phyloP scores from a whole-genome alignment of 495 filamentous ascomycete species.

The Chaetomium tenue region DNA sequence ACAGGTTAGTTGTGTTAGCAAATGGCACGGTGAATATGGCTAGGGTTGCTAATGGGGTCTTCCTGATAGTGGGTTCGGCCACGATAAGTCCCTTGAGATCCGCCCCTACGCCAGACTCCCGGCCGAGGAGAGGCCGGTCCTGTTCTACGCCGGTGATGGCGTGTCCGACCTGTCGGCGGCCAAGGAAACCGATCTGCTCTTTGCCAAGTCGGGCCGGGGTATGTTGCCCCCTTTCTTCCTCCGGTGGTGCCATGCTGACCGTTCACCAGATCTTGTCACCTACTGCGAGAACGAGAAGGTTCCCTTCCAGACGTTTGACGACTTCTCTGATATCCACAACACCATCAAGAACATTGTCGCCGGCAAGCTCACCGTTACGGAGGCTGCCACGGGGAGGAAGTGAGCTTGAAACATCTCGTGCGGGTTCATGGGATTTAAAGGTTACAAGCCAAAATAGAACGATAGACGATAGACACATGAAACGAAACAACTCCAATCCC shows the following conservation, averaged over 20 bases:
- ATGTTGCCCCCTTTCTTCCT: conserved; percentile 28
- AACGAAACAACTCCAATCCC: not conserved
- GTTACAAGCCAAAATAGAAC: conserved; percentile 27
- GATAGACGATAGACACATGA: conserved; percentile 38
- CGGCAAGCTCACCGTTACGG: conserved; percentile 53
- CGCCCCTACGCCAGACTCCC: conserved; percentile 76
- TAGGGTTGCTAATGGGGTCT: conserved; percentile 15
- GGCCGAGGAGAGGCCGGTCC: conserved; percentile 60
- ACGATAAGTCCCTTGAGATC: conserved; percentile 90
- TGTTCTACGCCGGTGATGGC: conserved; percentile 90
- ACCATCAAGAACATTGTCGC: conserved; percentile 70
- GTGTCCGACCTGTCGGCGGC: conserved; percentile 87
- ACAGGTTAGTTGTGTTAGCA: conserved; percentile 53
- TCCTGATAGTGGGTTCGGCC: conserved; percentile 68
- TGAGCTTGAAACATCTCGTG: conserved; percentile 13
- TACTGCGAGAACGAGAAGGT: conserved; percentile 76
- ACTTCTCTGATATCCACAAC: conserved; percentile 71
- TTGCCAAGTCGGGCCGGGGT: conserved; percentile 89
- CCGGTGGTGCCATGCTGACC: conserved; percentile 1
- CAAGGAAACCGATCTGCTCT: conserved; percentile 81
- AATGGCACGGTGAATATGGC: not conserved
- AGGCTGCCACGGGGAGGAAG: conserved; percentile 41
- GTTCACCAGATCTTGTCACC: conserved; percentile 65
- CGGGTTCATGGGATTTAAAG: not conserved
- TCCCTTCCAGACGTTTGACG: conserved; percentile 76